phyloP scores from a whole-genome alignment of 2,329 filamentous ascomycete genomes.

The Clarireedia homoeocarpa region DNA sequence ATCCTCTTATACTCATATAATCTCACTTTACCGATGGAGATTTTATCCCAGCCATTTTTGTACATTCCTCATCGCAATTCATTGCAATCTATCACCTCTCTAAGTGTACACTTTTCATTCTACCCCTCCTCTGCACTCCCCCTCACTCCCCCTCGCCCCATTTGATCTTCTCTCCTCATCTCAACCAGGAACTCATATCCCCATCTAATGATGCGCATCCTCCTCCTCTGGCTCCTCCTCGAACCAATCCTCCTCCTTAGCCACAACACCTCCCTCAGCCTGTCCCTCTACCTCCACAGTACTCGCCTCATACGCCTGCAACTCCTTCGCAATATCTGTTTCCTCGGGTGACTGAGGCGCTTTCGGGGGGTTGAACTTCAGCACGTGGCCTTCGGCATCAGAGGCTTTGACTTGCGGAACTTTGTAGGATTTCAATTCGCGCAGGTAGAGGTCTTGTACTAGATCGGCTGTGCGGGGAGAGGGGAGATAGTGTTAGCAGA shows the following conservation, averaged over 20 bases:
- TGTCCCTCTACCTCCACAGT: slow-evolving; percentile 91
- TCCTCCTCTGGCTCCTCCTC: slow-evolving; percentile 63
- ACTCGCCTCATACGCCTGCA: slow-evolving; percentile 92
- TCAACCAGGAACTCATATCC: not conserved
- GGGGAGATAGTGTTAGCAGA: slow-evolving; percentile 7
- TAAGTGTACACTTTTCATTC: slow-evolving; percentile 9
- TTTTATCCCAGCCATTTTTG: too few species aligned
- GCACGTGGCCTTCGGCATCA: slow-evolving; percentile 85
- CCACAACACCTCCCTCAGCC: slow-evolving; percentile 52
- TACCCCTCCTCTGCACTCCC: not conserved
- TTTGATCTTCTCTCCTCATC: not conserved
- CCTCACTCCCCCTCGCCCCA: not conserved
- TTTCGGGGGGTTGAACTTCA: slow-evolving; percentile 75
- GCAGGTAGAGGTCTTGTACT: slow-evolving; percentile 95
- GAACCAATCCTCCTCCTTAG: slow-evolving; percentile 64
- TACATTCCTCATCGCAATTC: not conserved
- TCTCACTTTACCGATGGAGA: too few species aligned
- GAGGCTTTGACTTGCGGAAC: slow-evolving; percentile 70
- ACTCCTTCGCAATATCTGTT: slow-evolving; percentile 79
- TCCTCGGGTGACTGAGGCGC: slow-evolving; percentile 87
- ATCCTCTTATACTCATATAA: too few species aligned
- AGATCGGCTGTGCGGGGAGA: slow-evolving; percentile 65
- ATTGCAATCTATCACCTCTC: slow-evolving; percentile 7
- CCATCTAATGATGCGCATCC: slow-evolving; percentile 24
- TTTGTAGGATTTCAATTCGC: slow-evolving; percentile 95